Conservation (phyloP, 306 rosid species). For the Cucurbita pepo region DNA sequence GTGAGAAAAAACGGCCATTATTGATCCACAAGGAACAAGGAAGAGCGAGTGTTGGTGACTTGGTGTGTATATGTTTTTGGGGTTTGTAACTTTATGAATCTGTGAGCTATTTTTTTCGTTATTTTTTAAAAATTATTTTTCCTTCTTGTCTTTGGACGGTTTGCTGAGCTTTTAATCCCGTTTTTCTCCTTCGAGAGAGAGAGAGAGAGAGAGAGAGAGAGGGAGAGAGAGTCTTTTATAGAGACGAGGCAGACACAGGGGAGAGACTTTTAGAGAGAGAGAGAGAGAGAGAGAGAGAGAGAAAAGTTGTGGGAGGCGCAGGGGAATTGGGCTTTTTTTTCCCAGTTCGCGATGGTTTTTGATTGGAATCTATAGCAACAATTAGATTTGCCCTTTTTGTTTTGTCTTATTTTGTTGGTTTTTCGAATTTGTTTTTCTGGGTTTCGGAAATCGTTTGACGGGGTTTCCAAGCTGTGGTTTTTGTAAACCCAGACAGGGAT, state of each 20-base stretch:
- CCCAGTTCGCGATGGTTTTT: constrained; percentile 53
- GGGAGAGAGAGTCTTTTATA: neutral
- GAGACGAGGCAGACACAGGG: constrained; percentile 13
- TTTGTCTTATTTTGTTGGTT: neutral
- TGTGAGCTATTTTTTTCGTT: neutral
- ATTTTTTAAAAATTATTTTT: neutral
- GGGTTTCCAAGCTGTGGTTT: constrained; percentile 52
- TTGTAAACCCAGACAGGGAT: constrained; percentile 44
- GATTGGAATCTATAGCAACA: constrained; percentile 39
- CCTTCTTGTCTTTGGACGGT: neutral
- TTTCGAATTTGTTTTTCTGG: constrained; percentile 21
- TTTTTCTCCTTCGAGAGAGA: constrained; percentile 55
- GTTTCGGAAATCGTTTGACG: constrained; percentile 16
- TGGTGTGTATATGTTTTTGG: neutral
- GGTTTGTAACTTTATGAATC: neutral
- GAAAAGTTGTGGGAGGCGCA: constrained; percentile 1
- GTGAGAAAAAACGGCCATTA: neutral
- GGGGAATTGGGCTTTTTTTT: constrained; percentile 15
- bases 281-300: constrained; percentile 15
- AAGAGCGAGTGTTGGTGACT: neutral
- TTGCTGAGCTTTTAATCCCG: constrained; percentile 12
- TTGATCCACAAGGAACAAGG: neutral
- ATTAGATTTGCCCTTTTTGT: constrained; percentile 1
- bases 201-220: constrained; percentile 14
- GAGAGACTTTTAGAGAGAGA: neutral